phyloP scores from a whole-genome alignment of 768 basidiomycete species.

The Lactifluus hygrophoroides region DNA sequence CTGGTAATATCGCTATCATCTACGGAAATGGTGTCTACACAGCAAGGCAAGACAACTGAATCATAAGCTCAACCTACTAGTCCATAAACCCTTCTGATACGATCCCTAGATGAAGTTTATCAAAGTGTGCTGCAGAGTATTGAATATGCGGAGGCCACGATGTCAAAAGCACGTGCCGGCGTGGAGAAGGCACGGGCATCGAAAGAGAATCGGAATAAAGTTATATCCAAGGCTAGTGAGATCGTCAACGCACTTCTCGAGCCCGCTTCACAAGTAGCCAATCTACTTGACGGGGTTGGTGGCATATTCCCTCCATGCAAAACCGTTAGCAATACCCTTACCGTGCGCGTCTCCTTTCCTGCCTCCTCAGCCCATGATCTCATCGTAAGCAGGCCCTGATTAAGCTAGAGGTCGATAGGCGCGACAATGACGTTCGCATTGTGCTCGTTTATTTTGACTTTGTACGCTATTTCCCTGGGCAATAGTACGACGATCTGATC shows the following conservation, averaged over 20 bases:
- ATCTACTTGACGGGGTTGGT: slow-evolving; percentile 11
- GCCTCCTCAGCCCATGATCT: background rate
- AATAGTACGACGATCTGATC: background rate
- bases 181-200: slow-evolving; percentile 5
- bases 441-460: slow-evolving; percentile 7
- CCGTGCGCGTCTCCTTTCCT: background rate
- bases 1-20: background rate
- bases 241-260: slow-evolving; percentile 15
- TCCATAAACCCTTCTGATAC: background rate
- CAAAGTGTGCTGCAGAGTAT: background rate
- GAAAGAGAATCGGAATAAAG: slow-evolving; percentile 9
- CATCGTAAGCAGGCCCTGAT: background rate
- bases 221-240: slow-evolving; percentile 12
- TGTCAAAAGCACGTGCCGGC: slow-evolving; percentile 1
- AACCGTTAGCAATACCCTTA: background rate
- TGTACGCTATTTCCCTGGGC: background rate
- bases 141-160: slow-evolving; percentile 7
- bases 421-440: slow-evolving; percentile 13
- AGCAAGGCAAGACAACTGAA: background rate
- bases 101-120: background rate
- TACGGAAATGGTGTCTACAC: background rate
- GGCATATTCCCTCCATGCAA: slow-evolving; percentile 10
- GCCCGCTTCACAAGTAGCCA: slow-evolving; percentile 13
- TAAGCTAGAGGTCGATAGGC: slow-evolving; percentile 7
- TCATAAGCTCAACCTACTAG: background rate